Evolutionary conservation across 208 protist species (phyloP), one percentile per base, ranked within the genome.

Genomic region (Trypanosoma cruzi): DNA sequence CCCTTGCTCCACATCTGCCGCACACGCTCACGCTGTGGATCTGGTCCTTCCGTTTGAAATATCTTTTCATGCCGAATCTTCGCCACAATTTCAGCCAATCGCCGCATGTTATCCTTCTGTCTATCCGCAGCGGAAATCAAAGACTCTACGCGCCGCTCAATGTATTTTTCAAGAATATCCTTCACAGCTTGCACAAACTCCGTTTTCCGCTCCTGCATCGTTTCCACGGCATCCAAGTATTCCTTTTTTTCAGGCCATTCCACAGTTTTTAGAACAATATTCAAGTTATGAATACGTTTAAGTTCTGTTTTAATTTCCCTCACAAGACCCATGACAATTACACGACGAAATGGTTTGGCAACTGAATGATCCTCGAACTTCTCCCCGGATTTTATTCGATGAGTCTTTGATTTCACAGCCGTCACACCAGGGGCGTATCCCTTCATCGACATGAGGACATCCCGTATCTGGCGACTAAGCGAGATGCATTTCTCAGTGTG

Each of bases 331-430:
- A 75, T 68, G n/a, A 96, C 75, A 16, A 93, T 74, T 14, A 87
- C 84, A 59, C 87, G 88, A 18, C 91, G 86, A 60, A 94, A 91
- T 13, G 91, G 91, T 72, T 96, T 96, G 2, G 88, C 85, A 26
- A 87, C 91, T 24, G 85, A 86, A 77, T 93, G 87, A 73, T 94
- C 89, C 61, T 94, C 84, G 53, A 96, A 88, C 74, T 96, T 94
- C 60, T 89, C 75, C n/a, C 91, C 88, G 0, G 83, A 68, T 34
- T 80, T 74, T 61, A 73, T 71, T 60, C 89, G 85, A 68, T 94
- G 91, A 44, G 77, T 79, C 58, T 94, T 94, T 0, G 87, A 91
- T 56, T 92, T 93, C 10, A 94, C 88, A 4, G 85, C 85, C 24
- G 86, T 90, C 13, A 90, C 66, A 37, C 80, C 87, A 7, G 69